Evolutionary conservation across 805 yeast genomes (phyloP), one percentile per base, ranked within the genome.

Genomic region (Candida insectorum): DNA sequence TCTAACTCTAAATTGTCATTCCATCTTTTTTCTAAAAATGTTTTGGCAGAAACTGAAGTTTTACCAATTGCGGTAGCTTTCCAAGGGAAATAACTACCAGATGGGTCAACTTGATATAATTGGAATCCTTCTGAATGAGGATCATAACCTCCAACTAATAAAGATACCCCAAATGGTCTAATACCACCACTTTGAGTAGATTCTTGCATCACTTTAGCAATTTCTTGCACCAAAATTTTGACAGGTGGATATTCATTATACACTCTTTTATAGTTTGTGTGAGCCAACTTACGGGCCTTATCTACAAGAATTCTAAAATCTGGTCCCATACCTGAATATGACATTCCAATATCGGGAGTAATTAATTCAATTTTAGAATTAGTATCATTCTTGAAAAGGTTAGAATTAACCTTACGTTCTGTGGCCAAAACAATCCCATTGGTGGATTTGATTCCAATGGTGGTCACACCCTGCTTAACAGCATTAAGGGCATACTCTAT

Each of bases 111-210:
- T 64, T 93, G 99, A 60, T 93, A 93, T 40, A 93, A 71, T 55
- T 85, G 85, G 60, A 76, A 89, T 22, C 46, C 47, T 18, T 79
- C 79, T 11, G 76, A 71, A 48, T 73, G 78, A 23, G 82, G 87
- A 56, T 93, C 97, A 56, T 86, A 76, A 15, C 98, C 98, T 7
- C 97, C 99, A 13, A 93, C 88, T 36, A 93, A 69, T 37, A 93
- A 68, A 8, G 96, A 86, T 15, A 94, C 97, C 40, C 99, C 99
- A 58, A 80, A 93, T n/a, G 98, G 99, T 57, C 99, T 79, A 43
- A 93, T 96, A 62, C 98, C 99, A 32, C 97, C 98, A 33, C 88
- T 81, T 58, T 93, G 98, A 2, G 97, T 93, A n/a, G 95, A 89
- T 59, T 91, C 97, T 62, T 93, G 99, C 86, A 93, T 94, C 34